Evolutionary conservation across 139 green algal species (phyloP).

Genomic region (Spirogloea muscicola): DNA sequence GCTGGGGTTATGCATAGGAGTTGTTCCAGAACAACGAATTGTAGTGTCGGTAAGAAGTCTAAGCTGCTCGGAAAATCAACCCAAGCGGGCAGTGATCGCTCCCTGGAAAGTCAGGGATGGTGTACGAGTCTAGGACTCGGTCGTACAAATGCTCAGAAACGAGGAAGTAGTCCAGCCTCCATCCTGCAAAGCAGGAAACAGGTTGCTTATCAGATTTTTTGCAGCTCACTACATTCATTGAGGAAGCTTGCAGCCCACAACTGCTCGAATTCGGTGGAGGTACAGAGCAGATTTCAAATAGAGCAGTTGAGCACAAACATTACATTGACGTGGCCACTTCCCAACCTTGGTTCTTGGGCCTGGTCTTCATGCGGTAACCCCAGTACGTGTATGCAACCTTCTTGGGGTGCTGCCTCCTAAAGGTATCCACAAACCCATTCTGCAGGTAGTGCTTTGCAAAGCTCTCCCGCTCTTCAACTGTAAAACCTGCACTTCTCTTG

Average conservation of each 20-base stretch:
- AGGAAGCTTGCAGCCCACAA: neutral
- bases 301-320: neutral
- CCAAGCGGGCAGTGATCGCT: slow-evolving; percentile 53
- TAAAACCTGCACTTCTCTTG: slow-evolving; percentile 41
- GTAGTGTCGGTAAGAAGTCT: too few species aligned
- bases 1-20: too few species aligned
- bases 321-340: neutral
- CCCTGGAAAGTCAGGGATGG: slow-evolving; percentile 37
- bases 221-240: neutral
- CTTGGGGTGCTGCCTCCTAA: slow-evolving; percentile 42
- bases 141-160: slow-evolving; percentile 26
- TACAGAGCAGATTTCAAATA: neutral
- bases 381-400: slow-evolving; percentile 48
- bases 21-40: too few species aligned
- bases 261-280: neutral
- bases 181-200: slow-evolving; percentile 23
- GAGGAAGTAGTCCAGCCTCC: slow-evolving; percentile 52
- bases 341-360: slow-evolving; percentile 34
- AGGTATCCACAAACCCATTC: slow-evolving; percentile 45
- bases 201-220: neutral
- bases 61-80: slow-evolving; percentile 10
- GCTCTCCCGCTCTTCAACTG: slow-evolving; percentile 33
- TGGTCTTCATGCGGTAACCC: slow-evolving; percentile 28
- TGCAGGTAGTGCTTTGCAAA: slow-evolving; percentile 22
- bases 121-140: slow-evolving; percentile 48